phyloP scores from a whole-genome alignment of 2,329 filamentous ascomycete genomes.

The Didymella exigua region DNA sequence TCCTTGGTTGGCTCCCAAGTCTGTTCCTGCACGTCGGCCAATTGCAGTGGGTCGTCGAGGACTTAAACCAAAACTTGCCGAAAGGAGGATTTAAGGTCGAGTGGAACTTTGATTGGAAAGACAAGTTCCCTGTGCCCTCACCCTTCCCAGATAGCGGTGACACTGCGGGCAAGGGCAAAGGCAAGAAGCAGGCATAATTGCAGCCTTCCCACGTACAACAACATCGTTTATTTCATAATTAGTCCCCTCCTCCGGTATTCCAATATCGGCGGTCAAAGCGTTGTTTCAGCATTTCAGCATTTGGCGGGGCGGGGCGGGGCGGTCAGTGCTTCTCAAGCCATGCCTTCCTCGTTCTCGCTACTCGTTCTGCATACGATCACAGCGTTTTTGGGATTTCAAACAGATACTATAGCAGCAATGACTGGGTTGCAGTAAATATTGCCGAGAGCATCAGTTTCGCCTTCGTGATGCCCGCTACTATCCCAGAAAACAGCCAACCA shows the following conservation, averaged over 20 bases:
- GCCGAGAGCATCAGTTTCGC: too few relatives aligned
- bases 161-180: neutral
- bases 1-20: conserved; percentile 3
- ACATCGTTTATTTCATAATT: neutral
- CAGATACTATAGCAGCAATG: neutral
- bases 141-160: neutral
- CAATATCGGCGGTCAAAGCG: neutral
- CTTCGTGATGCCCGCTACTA: too few relatives aligned
- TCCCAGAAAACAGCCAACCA: too few relatives aligned
- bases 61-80: conserved; percentile 19
- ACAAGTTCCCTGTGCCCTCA: neutral
- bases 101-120: neutral
- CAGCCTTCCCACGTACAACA: neutral
- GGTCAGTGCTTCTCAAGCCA: neutral
- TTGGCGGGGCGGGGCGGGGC: neutral
- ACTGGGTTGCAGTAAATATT: neutral
- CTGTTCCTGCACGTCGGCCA: conserved; percentile 6
- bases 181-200: neutral
- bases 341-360: neutral
- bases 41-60: conserved; percentile 14
- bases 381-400: neutral
- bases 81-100: neutral
- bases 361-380: neutral
- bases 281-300: neutral
- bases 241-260: neutral